A percentile compares a stretch with the other conserved stretches of the same genome.
phyloP scores from a whole-genome alignment of 2,329 filamentous ascomycete genomes.

The Aschersonia sp. region DNA sequence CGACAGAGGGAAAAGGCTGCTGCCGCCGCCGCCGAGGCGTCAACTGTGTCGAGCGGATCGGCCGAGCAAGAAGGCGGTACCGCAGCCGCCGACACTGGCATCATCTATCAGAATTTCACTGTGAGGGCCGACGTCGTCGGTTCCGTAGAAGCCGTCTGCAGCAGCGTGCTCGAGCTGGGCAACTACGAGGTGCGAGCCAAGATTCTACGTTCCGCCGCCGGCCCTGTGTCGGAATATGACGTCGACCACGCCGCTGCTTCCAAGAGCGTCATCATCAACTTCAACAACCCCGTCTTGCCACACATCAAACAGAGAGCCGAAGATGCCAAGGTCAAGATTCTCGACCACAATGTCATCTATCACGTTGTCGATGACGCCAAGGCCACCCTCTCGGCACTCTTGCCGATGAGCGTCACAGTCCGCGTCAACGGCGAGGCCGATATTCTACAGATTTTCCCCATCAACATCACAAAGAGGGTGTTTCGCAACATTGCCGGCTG shows the following conservation, averaged over 20 bases:
- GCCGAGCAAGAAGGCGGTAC: slow-evolving; percentile 20
- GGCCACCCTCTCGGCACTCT: slow-evolving; percentile 49
- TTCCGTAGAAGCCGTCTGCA: slow-evolving; percentile 79
- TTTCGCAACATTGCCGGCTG: slow-evolving; percentile 73
- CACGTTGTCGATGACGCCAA: slow-evolving; percentile 61
- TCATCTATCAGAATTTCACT: slow-evolving; percentile 58
- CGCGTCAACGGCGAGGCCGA: slow-evolving; percentile 81
- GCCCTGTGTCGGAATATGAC: slow-evolving; percentile 71
- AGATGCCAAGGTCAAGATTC: slow-evolving; percentile 54
- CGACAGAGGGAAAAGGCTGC: slow-evolving; percentile 40
- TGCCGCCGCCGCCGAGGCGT: slow-evolving; percentile 20
- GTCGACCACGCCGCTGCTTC: slow-evolving; percentile 74
- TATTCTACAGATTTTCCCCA: slow-evolving; percentile 67
- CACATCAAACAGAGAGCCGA: slow-evolving; percentile 58
- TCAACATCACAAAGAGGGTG: slow-evolving; percentile 58
- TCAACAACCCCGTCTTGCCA: slow-evolving; percentile 60
- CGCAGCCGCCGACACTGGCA: slow-evolving; percentile 17
- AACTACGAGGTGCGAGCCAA: slow-evolving; percentile 70
- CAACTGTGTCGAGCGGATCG: slow-evolving; percentile 11
- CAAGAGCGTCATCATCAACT: slow-evolving; percentile 65
- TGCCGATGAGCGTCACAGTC: slow-evolving; percentile 51
- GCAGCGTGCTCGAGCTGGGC: slow-evolving; percentile 62
- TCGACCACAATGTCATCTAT: slow-evolving; percentile 83
- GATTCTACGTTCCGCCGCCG: slow-evolving; percentile 64
- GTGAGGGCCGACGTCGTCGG: slow-evolving; percentile 89